These are phyloP conservation scores for Canavalia gladiata DNA, from an alignment of 306 rosid genomes.

Conservation along the genomic window DNA sequence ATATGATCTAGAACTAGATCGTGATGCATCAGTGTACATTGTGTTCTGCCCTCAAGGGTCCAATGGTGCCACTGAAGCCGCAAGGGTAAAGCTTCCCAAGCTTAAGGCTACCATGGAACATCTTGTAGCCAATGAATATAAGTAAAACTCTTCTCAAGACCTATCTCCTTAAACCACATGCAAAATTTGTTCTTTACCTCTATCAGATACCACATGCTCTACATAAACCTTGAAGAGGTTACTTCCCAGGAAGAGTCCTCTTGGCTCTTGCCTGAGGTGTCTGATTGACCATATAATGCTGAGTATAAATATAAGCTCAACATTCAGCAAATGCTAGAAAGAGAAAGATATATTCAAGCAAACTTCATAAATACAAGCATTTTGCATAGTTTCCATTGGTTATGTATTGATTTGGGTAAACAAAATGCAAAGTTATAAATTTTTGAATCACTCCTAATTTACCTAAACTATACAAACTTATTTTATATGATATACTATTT, in stretches of 20 bases:
- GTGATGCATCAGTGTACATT: constrained; percentile 62
- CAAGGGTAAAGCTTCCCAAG: constrained; percentile 84
- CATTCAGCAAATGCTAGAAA: constrained; percentile 19
- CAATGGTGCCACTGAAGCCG: constrained; percentile 52
- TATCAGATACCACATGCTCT: background rate
- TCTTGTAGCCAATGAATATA: constrained; percentile 49
- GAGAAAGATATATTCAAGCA: background rate
- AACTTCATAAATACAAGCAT: constrained; percentile 9
- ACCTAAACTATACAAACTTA: too few relatives aligned
- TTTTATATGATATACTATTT: too few relatives aligned
- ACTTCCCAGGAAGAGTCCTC: constrained; percentile 23
- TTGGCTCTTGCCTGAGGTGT: background rate
- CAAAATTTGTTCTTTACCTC: background rate
- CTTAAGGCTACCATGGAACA: constrained; percentile 74
- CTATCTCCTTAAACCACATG: background rate
- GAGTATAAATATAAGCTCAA: background rate
- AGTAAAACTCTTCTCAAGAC: constrained; percentile 17
- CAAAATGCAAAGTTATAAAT: background rate
- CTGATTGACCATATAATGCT: too few relatives aligned
- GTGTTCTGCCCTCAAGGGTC: constrained; percentile 66
- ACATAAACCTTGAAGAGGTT: background rate
- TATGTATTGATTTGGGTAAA: background rate
- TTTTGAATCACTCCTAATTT: too few relatives aligned
- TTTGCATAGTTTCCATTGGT: constrained; percentile 3
- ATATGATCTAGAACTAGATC: constrained; percentile 64